Base-by-base conservation (phyloP, 768 basidiomycete genomes). In the Ramaria sp. region DNA sequence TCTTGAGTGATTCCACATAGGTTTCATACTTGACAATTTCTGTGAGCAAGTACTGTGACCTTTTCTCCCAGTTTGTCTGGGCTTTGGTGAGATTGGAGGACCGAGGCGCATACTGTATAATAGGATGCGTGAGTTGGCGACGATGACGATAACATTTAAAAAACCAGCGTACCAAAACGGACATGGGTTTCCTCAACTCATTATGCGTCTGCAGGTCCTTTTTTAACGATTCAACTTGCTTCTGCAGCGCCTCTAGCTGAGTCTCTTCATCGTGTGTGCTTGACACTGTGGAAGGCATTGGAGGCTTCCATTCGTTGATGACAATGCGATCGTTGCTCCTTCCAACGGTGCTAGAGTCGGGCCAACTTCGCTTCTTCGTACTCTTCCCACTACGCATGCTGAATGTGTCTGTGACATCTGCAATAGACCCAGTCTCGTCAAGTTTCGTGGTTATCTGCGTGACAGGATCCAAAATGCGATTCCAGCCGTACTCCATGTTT, bases 401-500 rank as follows among this genome's bases (percentile, higher is more conserved):
- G 63, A 82, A 67, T 16, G 75, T 73, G 66, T 89, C 89, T 22
- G 76, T 63, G 12, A 63, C 67, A 55, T 73, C 73, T n/a, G 76
- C 73, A 47, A 68, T 67, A 10, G 71, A 50, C 15, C 81, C 81
- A 51, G 75, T 74, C 52, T 87, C 82, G 1, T 68, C 70, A 55
- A 78, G 78, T 9, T 30, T 55, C 5, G 53, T 45, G 13, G 53
- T 22, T 30, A 38, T 55, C 15, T 55, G 53, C 18, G 72, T 66
- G 38, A 73, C 61, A 3, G 74, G 63, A 56, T 85, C 85, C 24
- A 73, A 61, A 7, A 91, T 76, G 18, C 89, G 78, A 66, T 82
- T 94, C 96, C 96, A 99, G 8, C 96, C 96, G 64, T 98, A 96
- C 67, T 99, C 96, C 88, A 98, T 95, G 70, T 98, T 99, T 48